These are phyloP conservation scores for Zygoascus tannicola DNA, from an alignment of 805 yeast genomes.

Conservation along the genomic window DNA sequence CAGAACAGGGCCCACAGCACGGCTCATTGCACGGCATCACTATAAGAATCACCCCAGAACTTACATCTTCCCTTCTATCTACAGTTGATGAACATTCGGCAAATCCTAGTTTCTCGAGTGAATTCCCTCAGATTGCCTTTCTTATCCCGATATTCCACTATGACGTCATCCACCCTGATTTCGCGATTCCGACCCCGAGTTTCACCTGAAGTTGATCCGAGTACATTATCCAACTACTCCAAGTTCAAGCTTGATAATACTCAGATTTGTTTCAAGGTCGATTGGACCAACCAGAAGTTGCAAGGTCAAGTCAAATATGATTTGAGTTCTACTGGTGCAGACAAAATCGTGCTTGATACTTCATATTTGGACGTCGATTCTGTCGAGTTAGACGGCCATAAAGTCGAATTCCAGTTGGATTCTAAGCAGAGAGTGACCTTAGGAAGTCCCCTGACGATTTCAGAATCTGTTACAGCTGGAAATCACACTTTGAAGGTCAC, in stretches of 20 bases:
- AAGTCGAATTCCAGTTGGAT: constrained; percentile 23
- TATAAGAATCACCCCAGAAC: too few species aligned
- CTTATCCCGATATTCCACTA: too few species aligned
- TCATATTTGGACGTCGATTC: constrained; percentile 45
- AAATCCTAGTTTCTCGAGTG: too few species aligned
- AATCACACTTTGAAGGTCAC: constrained; percentile 27
- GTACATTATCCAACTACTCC: constrained; percentile 67
- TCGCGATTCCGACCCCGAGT: too few species aligned
- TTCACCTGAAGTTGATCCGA: too few species aligned
- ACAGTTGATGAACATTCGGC: too few species aligned
- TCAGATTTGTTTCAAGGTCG: constrained; percentile 41
- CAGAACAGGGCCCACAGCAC: too few species aligned
- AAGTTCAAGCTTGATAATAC: constrained; percentile 46
- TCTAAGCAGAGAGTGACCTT: constrained; percentile 30
- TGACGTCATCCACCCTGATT: too few species aligned
- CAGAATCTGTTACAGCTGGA: constrained; percentile 4
- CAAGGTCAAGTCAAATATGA: constrained; percentile 46
- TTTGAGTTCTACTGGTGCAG: constrained; percentile 25
- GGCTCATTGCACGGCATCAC: too few species aligned
- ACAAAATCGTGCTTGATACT: constrained; percentile 53
- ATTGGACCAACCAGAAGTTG: constrained; percentile 45
- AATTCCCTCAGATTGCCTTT: too few species aligned
- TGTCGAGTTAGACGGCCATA: constrained; percentile 37
- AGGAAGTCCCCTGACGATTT: constrained; percentile 36
- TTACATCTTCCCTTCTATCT: too few species aligned